Evolutionary conservation across 2,329 filamentous ascomycete genomes (phyloP), one percentile per base, ranked within the genome.

Genomic region (Phialocephala subalpina): DNA sequence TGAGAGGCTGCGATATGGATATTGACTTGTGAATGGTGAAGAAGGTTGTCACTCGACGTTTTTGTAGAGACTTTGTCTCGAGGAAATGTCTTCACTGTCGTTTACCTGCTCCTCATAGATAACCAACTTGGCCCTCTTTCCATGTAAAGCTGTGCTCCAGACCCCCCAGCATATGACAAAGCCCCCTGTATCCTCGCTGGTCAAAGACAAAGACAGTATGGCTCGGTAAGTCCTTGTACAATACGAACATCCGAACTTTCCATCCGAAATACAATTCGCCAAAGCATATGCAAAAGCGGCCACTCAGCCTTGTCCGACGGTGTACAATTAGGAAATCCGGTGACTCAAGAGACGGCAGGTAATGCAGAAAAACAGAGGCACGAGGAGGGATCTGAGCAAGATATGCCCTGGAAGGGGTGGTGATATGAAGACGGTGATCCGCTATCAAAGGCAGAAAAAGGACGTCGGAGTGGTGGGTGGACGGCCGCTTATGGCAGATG

Each of bases 361-460:
- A 16, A 27, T 11, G 27, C 11, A 29, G 11, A 18, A 14, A 18
- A 53, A 53, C 29, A 53, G 22, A 53, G 49, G 49, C 49, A 53
- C 25, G 25, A 27, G 49, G 49, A 29, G 3, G 16, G 14, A 53
- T 27, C 49, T 53, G 49, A 53, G 14, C 49, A 22, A 7, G 27
- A 29, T 53, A 11, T 27, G 11, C 49, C 49, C 11, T 52, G 22
- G 11, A 49, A 49, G 27, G 49, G 25, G 49, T 53, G 49, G 22
- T 53, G 14, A 53, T 53, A 53, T 53, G 45, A 25, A 22, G 45
- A n/a, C 45, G 4, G 45, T 49, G 27, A 16, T 53, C 27, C n/a
- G 49, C 29, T 53, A 53, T 53, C 49, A 29, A 1, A 7, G n/a
- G 45, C 8, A 5, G 9, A 25, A 49, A 49, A 49, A 11, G 45